A percentile compares a stretch with the other conserved stretches of the same genome.
These are phyloP conservation scores for Nemophila menziesii DNA, from an alignment of 257 asterid species.

Conservation along the genomic window DNA sequence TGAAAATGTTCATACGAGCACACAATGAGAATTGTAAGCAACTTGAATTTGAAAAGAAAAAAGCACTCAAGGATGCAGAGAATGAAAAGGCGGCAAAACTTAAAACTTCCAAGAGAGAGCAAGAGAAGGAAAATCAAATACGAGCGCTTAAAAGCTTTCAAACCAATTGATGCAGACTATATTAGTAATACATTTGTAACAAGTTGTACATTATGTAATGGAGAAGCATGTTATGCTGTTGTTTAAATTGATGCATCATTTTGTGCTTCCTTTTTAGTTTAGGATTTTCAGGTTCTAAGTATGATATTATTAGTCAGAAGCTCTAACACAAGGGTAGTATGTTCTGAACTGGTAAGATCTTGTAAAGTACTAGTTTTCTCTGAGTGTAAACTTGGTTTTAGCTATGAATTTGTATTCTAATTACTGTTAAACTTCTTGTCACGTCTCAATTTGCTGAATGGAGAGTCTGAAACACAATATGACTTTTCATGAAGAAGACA, in stretches of 20 bases:
- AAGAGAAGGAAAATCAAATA: neutral
- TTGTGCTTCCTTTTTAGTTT: neutral
- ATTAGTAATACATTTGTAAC: neutral
- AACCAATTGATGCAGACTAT: constrained; percentile 6
- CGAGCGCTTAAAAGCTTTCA: constrained; percentile 13
- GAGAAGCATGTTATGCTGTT: neutral
- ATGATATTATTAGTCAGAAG: neutral
- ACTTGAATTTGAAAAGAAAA: constrained; percentile 56
- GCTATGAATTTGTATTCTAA: neutral
- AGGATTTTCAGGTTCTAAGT: too few species aligned
- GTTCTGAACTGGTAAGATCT: neutral
- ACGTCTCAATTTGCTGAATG: too few species aligned
- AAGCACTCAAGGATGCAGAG: constrained; percentile 49
- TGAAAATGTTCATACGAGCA: constrained; percentile 54
- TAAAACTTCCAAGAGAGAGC: constrained; percentile 11
- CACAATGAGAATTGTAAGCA: constrained; percentile 68
- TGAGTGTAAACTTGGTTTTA: neutral
- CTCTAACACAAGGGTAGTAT: neutral
- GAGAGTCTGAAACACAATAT: too few species aligned
- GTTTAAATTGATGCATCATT: neutral
- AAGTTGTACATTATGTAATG: neutral
- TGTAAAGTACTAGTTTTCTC: neutral
- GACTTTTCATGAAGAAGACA: too few species aligned
- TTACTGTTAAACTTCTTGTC: neutral
- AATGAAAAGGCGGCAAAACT: constrained; percentile 21